These are phyloP conservation scores for Coemansia umbellata DNA, from an alignment of 192 early-diverging fungal species.

Conservation along the genomic window DNA sequence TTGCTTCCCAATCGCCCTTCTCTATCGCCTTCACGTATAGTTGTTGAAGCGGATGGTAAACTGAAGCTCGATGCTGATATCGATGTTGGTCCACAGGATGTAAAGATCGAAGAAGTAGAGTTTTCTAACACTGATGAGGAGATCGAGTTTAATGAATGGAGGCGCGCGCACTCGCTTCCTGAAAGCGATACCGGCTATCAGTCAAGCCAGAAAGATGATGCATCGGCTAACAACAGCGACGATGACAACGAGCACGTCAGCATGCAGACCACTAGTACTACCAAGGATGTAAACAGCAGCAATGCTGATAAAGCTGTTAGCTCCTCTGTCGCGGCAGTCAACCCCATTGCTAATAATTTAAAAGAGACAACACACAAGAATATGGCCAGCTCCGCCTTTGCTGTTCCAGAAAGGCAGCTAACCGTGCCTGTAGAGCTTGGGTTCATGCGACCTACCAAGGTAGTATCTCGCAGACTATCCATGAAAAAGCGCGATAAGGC, in stretches of 20 bases:
- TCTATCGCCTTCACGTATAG: conserved; percentile 35
- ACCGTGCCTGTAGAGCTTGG: conserved; percentile 36
- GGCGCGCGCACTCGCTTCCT: conserved; percentile 13
- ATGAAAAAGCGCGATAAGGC: conserved; percentile 43
- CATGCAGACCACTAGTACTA: too few relatives aligned
- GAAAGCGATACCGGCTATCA: too few relatives aligned
- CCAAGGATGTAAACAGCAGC: too few relatives aligned
- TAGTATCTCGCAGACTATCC: conserved; percentile 20
- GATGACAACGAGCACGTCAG: background rate
- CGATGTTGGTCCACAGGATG: background rate
- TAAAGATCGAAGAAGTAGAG: conserved; percentile 9
- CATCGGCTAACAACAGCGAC: background rate
- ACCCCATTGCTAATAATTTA: background rate
- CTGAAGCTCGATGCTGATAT: conserved; percentile 16
- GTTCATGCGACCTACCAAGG: conserved; percentile 48
- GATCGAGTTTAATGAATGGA: conserved; percentile 44
- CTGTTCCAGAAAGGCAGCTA: conserved; percentile 3
- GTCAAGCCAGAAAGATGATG: too few relatives aligned
- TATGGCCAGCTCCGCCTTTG: background rate
- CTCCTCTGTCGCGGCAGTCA: too few relatives aligned
- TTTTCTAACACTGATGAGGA: conserved; percentile 47
- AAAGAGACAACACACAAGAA: background rate
- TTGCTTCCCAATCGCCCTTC: conserved; percentile 33
- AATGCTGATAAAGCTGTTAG: too few relatives aligned
- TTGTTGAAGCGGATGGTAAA: conserved; percentile 19